Evolutionary conservation across 345 rosid species (phyloP), one percentile per base, ranked within the genome.

Genomic region (Triadica sebifera): DNA sequence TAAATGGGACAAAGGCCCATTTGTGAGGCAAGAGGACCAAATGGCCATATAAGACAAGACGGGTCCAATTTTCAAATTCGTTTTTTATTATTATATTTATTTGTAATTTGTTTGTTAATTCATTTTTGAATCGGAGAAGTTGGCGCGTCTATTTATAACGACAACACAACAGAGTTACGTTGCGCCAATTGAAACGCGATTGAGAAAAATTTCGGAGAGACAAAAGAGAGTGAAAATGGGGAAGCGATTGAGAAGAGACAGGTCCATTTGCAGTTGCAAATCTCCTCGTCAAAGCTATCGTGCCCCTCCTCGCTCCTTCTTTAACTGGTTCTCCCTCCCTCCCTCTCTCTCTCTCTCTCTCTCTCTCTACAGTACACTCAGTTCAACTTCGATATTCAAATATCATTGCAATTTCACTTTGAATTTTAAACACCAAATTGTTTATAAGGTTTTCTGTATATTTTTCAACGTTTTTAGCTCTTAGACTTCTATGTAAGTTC

Each of bases 211-310:
- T 71, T 8, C 5, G n/a, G n/a, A n/a, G 41, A 25, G 29, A 37
- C 59, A 24, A 12, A 52, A 15, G 17, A 46, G 61, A 22, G 49
- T 17, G 24, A 49, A 45, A 38, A 88, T 84, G 83, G 86, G 89
- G 53, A 91, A 85, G 68, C 80, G 90, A 77, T 73, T 85, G 81
- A 88, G 84, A 71, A 79, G 84, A 70, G 75, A 29, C 38, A 85
- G 85, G 66, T 86, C 93, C 57, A 89, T 95, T 55, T 86, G 84
- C 88, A 84, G 88, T 65, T 86, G 99, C 85, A 81, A 85, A 73
- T 95, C 98, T 83, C 98, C 99, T 83, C 86, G 86, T 17, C 81
- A 78, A 72, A 78, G 75, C 63, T 72, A 71, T 65, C 77, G 67
- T 12, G 68, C 25, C 38, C 11, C 81, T 80, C 70, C 77, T 75